These are phyloP conservation scores for Saturnispora zaruensis DNA, from an alignment of 805 yeast species.

Conservation along the genomic window DNA sequence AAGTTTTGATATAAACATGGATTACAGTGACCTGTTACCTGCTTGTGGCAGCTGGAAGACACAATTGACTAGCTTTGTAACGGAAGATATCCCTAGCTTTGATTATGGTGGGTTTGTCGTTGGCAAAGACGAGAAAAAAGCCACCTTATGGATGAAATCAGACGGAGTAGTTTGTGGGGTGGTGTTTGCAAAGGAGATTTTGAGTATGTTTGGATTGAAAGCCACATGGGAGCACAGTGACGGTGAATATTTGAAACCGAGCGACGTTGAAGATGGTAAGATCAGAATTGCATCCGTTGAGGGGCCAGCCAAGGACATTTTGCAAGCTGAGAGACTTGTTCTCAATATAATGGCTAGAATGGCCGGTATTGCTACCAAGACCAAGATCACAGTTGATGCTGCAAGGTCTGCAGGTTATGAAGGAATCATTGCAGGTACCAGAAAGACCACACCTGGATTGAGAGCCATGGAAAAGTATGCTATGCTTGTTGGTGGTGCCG, in stretches of 20 bases:
- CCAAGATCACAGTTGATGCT: constrained; percentile 43
- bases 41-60: constrained; percentile 73
- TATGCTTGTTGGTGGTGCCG: constrained; percentile 93
- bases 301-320: constrained; percentile 73
- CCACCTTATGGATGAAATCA: constrained; percentile 74
- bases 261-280: constrained; percentile 36
- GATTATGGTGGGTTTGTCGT: constrained; percentile 95
- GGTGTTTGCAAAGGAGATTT: constrained; percentile 84
- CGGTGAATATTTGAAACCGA: constrained; percentile 49
- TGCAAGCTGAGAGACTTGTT: constrained; percentile 81
- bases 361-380: constrained; percentile 81
- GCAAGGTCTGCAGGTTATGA: constrained; percentile 64
- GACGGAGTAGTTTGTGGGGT: constrained; percentile 75
- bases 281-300: constrained; percentile 65
- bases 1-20: not conserved
- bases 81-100: constrained; percentile 88
- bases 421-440: constrained; percentile 90
- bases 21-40: constrained; percentile 50
- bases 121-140: constrained; percentile 64
- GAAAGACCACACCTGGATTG: constrained; percentile 96
- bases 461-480: constrained; percentile 84
- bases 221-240: constrained; percentile 71
- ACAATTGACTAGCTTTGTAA: constrained; percentile 63
- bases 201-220: constrained; percentile 58
- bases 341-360: constrained; percentile 73